These are phyloP conservation scores for Quercus wislizeni DNA, from an alignment of 306 rosid species.

Conservation along the genomic window DNA sequence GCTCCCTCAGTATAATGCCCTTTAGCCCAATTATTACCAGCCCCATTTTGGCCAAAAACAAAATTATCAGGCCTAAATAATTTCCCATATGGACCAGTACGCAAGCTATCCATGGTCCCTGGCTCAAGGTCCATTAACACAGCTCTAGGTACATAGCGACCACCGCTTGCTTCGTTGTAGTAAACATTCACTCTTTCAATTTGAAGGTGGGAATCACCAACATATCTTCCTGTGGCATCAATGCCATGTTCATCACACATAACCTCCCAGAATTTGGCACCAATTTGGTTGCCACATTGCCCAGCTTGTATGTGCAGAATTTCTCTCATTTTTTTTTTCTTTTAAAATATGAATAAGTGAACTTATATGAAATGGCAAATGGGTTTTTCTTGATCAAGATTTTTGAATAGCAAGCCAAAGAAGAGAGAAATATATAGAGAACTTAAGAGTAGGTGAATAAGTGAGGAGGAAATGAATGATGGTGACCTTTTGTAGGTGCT, in stretches of 20 bases:
- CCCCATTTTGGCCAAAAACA: constrained; percentile 87
- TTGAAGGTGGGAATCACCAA: constrained; percentile 62
- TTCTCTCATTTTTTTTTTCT: constrained; percentile 65
- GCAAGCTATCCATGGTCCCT: constrained; percentile 87
- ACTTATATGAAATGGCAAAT: neutral
- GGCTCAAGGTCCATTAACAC: constrained; percentile 90
- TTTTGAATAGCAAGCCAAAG: neutral
- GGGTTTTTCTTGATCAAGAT: neutral
- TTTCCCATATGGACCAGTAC: constrained; percentile 72
- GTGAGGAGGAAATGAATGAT: constrained; percentile 3
- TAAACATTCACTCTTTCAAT: constrained; percentile 86
- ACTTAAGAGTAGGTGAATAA: neutral
- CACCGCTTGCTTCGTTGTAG: constrained; percentile 85
- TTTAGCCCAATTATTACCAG: constrained; percentile 94
- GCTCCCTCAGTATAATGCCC: constrained; percentile 95
- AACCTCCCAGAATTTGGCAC: constrained; percentile 91
- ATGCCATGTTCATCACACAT: constrained; percentile 90
- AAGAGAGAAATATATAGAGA: neutral
- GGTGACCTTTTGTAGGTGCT: constrained; percentile 45
- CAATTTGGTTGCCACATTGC: constrained; percentile 90
- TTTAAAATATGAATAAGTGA: neutral
- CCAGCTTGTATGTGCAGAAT: constrained; percentile 89
- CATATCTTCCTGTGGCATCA: constrained; percentile 62
- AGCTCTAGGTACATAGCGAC: constrained; percentile 84
- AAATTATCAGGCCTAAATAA: constrained; percentile 87